Evolutionary conservation across 2,329 filamentous ascomycete species (phyloP), one percentile per base, ranked within the genome.

Genomic region (Fusarium sp.): DNA sequence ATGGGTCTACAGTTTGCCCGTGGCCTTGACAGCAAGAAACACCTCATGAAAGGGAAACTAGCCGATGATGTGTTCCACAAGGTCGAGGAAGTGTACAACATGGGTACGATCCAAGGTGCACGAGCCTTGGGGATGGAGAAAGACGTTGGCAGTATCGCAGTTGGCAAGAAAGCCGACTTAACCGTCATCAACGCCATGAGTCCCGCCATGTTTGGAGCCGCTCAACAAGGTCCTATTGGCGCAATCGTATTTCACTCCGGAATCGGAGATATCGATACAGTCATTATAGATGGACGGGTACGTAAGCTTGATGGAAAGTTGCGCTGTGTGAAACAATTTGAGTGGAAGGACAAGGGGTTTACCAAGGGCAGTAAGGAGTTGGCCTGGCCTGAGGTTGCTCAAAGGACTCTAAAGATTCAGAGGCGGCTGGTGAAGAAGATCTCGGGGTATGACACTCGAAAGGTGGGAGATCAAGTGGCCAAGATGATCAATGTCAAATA

Each of bases 91-190:
- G 58, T 29, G 1, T 66, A 34, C 57, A 62, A 66, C 34, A 62
- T 66, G 57, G 64, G 58, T 3, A 66, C 64, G 1, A 47, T 66
- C 14, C 64, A 66, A 62, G 64, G 64, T 11, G 64, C 64, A 7
- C n/a, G 64, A 29, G 64, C 64, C 3, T 14, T 66, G 1, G 47
- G 47, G 2, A 66, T 66, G 64, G 64, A 66, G 2, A 24, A 57
- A 1, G 47, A 66, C 16, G 57, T 66, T 5, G 64, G 64, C 10
- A 66, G 64, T 20, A 57, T 66, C 20, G 64, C 64, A 13, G 35
- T 56, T 2, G 58, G 58, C 5, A 66, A 66, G 31, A 62, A 56
- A 31, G 64, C 64, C 16, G 64, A 66, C 4, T 18, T 66, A 18
- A 40, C 50, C 5, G 34, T 62, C 29, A 37, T 67, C n/a, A 57